Evolutionary conservation across 2,329 filamentous ascomycete genomes (phyloP), one percentile per base, ranked within the genome.

Genomic region (Ophiostoma ips): DNA sequence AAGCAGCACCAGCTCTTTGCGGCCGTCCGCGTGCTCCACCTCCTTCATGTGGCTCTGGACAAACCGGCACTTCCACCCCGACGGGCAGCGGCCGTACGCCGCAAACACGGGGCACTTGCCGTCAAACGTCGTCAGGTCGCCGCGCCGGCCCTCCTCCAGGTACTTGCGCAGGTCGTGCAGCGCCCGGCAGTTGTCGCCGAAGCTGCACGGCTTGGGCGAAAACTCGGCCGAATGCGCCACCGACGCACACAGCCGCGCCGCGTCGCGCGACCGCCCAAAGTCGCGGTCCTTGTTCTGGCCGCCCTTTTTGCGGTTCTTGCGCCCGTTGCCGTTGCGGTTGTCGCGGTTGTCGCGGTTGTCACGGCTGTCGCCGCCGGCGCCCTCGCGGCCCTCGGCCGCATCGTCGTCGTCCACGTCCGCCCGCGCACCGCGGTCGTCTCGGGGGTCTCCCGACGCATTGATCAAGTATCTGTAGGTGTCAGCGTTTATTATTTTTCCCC

Each of bases 31-130:
- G 18, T 72, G 79, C 56, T 84, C 78, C 21, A 85, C 67, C 66
- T 96, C 90, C 55, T 81, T 74, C 59, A 87, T 92, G 66, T 98
- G 92, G 55, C 87, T 94, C 55, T 76, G 76, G 33, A 87, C 84
- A 61, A 95, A 94, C 19, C 90, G 83, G 63, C 92, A 98, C 63
- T 90, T 94, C 89, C 90, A 98, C 6, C 92, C 92, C 13, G 83
- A 78, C 46, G 77, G 75, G 59, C 92, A 98, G 54, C 73, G 78
- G 12, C 89, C 89, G 55, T 83, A 77, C 15, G 72, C 71, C 56
- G 86, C 81, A 64, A 80, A 95, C 9, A 94, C 76, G 1, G 89
- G 90, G 61, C 92, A 98, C 54, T 83, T 72, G 7, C 86, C 84
- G 38, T 72, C 74, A 59, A 94, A 83, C 0, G 84, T 87, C 5